phyloP scores from a whole-genome alignment of 139 green algal genomes.

The Pleodorina starrii region DNA sequence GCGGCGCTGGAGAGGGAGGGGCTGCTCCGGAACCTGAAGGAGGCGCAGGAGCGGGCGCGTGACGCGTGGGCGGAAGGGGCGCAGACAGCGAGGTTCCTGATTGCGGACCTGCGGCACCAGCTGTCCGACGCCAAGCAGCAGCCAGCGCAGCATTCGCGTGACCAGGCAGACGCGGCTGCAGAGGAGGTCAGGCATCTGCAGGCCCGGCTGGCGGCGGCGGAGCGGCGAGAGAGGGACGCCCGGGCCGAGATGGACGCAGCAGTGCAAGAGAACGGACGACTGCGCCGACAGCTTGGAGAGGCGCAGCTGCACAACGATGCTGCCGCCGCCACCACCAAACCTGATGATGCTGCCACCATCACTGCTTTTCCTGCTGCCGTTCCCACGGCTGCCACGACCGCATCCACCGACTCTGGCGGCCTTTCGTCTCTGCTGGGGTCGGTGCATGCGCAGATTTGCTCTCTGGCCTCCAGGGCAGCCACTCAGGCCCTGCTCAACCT shows the following conservation, averaged over 20 bases:
- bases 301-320: neutral
- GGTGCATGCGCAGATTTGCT: neutral
- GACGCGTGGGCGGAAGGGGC: neutral
- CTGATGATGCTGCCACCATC: neutral
- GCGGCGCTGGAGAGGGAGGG: neutral
- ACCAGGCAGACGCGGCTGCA: too few species aligned
- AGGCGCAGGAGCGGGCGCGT: neutral
- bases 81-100: neutral
- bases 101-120: neutral
- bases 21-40: neutral
- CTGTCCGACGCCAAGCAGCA: neutral
- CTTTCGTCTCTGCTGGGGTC: neutral
- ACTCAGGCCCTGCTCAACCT: neutral
- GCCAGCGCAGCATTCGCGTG: too few species aligned
- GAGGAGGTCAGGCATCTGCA: neutral
- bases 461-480: neutral
- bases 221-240: neutral
- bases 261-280: neutral
- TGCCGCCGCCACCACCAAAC: neutral
- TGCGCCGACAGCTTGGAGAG: neutral
- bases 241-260: neutral
- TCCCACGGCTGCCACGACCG: neutral
- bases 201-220: too few species aligned
- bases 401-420: neutral
- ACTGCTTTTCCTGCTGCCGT: neutral